Evolutionary conservation across 805 yeast genomes (phyloP).

Genomic region (Sugiyamaella chiloensis): DNA sequence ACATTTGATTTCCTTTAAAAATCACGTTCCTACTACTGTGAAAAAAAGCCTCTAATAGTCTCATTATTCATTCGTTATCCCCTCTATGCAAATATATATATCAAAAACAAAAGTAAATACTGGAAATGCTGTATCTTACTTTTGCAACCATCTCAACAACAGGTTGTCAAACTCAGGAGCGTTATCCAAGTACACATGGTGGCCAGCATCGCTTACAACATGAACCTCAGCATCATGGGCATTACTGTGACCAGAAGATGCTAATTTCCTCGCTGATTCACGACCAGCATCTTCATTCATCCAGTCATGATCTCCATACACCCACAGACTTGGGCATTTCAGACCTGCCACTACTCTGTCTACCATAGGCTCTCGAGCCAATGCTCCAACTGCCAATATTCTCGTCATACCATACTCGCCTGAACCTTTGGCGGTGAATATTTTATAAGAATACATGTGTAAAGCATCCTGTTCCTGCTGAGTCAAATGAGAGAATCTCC

Average conservation of each 20-base stretch:
- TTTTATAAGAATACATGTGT: conserved; percentile 76
- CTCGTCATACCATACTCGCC: conserved; percentile 89
- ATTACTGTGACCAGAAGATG: background rate
- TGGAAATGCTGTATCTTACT: too few species aligned
- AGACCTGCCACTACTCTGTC: conserved; percentile 46
- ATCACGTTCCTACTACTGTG: too few species aligned
- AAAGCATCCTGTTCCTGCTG: conserved; percentile 47
- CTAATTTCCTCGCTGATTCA: conserved; percentile 31
- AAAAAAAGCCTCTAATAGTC: background rate
- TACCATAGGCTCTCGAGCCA: conserved; percentile 70
- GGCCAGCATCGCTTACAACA: conserved; percentile 56
- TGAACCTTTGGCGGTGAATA: conserved; percentile 79
- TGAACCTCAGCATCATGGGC: conserved; percentile 30
- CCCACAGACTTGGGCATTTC: conserved; percentile 68
- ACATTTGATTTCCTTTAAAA: too few species aligned
- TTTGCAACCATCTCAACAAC: conserved; percentile 26
- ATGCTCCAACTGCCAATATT: conserved; percentile 84
- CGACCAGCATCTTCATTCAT: conserved; percentile 46
- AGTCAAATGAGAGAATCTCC: conserved; percentile 64
- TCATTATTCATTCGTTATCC: background rate
- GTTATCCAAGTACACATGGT: conserved; percentile 69
- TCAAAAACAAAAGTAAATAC: too few species aligned
- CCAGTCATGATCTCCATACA: conserved; percentile 81
- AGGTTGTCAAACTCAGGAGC: conserved; percentile 47
- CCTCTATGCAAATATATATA: too few species aligned